A percentile compares a stretch with the other conserved stretches of the same genome.
phyloP scores from a whole-genome alignment of 2,329 filamentous ascomycete genomes.

The Ophiostoma sp. region DNA sequence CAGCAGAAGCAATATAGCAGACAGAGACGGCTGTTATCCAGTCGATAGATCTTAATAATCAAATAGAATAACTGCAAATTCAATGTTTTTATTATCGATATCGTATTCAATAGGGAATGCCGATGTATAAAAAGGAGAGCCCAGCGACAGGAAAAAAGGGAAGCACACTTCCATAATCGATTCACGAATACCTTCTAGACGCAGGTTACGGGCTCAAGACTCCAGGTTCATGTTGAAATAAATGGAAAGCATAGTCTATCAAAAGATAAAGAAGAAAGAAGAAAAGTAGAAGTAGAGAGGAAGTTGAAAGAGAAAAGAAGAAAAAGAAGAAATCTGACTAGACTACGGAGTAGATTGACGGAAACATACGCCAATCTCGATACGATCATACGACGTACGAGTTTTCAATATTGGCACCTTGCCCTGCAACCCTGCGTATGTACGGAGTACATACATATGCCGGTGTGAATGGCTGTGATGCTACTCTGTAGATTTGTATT shows the following conservation, averaged over 20 bases:
- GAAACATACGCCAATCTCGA: not conserved
- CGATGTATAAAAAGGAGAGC: not conserved
- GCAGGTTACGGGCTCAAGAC: not conserved
- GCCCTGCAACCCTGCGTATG: not conserved
- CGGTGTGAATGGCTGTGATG: not conserved
- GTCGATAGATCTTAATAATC: not conserved
- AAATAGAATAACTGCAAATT: not conserved
- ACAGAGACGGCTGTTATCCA: not conserved
- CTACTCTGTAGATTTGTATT: no score
- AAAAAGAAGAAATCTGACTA: not conserved
- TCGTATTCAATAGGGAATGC: not conserved
- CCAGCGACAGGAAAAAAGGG: not conserved
- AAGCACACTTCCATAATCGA: not conserved
- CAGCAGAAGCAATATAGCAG: not conserved
- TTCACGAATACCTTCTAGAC: not conserved
- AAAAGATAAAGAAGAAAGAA: not conserved
- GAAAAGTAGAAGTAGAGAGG: not conserved
- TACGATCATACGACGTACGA: conserved; percentile 10
- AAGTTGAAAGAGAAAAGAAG: not conserved
- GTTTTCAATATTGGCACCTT: conserved; percentile 5
- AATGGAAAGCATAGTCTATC: not conserved
- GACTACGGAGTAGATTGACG: not conserved
- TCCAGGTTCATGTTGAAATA: not conserved
- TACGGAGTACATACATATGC: not conserved
- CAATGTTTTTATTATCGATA: not conserved